phyloP scores from a whole-genome alignment of 495 filamentous ascomycete genomes.

The Penicillium verhagenii region DNA sequence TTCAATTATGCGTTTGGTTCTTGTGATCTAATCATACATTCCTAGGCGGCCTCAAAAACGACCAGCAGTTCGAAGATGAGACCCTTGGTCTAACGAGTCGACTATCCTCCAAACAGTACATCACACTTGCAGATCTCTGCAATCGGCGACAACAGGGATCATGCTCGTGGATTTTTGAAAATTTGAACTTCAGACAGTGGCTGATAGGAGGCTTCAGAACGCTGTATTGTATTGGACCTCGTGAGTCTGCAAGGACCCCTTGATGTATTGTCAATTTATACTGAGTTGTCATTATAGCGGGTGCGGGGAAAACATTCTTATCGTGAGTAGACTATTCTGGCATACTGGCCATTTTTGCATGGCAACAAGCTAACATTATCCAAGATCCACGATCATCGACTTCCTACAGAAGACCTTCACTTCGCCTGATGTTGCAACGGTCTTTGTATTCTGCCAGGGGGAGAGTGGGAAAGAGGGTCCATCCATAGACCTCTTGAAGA shows the following conservation, averaged over 20 bases:
- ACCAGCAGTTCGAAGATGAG: not conserved
- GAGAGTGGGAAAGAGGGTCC: conserved; percentile 24
- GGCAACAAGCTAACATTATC: not conserved
- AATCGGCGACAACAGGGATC: conserved; percentile 28
- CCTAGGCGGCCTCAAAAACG: not conserved
- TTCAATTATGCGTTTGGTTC: not conserved
- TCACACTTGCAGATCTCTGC: conserved; percentile 30
- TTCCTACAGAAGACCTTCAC: conserved; percentile 30
- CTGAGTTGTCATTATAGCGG: conserved; percentile 20
- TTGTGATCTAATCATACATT: not conserved
- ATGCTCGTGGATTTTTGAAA: conserved; percentile 33
- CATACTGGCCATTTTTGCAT: not conserved
- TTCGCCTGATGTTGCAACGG: conserved; percentile 30
- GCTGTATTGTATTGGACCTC: conserved; percentile 31
- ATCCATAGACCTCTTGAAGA: conserved; percentile 23
- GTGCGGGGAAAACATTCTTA: conserved; percentile 38
- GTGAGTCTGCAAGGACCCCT: conserved; percentile 12
- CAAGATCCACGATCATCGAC: conserved; percentile 32
- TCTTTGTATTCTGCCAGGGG: conserved; percentile 36
- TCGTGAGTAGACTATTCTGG: conserved; percentile 20
- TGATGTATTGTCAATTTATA: not conserved
- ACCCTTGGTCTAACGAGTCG: conserved; percentile 11
- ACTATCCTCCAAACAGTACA: conserved; percentile 22
- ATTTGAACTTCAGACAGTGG: conserved; percentile 26
- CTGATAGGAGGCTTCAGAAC: conserved; percentile 25